Percentiles rank a stretch among this genome's conserved stretches.
Evolutionary conservation across 208 protist species (phyloP).

Genomic region (Trichomonas vaginalis): DNA sequence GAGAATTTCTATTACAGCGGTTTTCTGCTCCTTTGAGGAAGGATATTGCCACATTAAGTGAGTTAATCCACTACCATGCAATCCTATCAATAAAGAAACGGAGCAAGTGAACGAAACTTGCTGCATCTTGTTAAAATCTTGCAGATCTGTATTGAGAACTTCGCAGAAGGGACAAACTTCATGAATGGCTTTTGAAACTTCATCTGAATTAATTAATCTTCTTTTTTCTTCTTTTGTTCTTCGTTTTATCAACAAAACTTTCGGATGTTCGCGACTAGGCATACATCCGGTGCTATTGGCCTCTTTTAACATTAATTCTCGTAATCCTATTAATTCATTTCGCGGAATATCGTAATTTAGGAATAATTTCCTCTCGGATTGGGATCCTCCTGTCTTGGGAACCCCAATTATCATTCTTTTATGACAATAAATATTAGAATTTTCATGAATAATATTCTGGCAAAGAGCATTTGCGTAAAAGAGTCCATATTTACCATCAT

Average conservation of each 20-base stretch:
- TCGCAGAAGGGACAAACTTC: not conserved
- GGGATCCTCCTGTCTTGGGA: not conserved
- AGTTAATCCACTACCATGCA: slow-evolving; percentile 2
- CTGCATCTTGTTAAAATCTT: not conserved
- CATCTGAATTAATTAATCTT: not conserved
- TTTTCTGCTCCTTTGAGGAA: not conserved
- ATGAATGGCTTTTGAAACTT: not conserved
- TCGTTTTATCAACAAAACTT: not conserved
- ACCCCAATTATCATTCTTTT: not conserved
- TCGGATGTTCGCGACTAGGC: not conserved
- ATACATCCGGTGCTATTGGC: not conserved
- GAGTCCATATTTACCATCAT: not conserved
- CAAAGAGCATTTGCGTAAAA: not conserved
- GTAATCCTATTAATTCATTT: not conserved
- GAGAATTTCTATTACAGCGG: not conserved
- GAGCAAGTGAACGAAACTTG: not conserved
- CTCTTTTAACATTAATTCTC: not conserved
- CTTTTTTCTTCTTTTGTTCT: not conserved
- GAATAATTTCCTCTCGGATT: not conserved
- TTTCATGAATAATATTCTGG: not conserved
- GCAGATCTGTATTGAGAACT: not conserved
- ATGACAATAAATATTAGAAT: not conserved
- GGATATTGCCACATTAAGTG: not conserved
- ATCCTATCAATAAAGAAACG: not conserved
- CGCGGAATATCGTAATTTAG: not conserved